Percentiles rank a stretch among this genome's conserved stretches.
These are phyloP conservation scores for Candida methanosorbosa DNA, from an alignment of 805 yeast genomes.

Conservation along the genomic window DNA sequence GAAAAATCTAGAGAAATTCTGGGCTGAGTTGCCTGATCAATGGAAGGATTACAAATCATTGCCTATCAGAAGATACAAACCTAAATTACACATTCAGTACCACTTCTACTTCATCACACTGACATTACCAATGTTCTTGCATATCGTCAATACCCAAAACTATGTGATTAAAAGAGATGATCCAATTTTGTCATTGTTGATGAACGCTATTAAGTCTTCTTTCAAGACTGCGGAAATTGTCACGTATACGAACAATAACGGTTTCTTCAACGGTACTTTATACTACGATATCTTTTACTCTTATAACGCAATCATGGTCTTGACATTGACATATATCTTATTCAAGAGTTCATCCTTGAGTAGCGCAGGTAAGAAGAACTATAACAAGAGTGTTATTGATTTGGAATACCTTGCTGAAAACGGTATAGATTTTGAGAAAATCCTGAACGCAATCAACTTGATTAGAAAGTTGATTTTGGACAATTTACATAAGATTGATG, in stretches of 20 bases:
- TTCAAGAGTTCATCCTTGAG: conserved; percentile 11
- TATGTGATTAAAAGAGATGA: conserved; percentile 29
- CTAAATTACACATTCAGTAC: conserved; percentile 31
- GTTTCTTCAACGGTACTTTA: conserved; percentile 35
- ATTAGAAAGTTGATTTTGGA: conserved; percentile 24
- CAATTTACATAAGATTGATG: conserved; percentile 26
- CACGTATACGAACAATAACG: conserved; percentile 25
- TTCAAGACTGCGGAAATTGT: conserved; percentile 29
- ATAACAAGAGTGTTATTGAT: conserved; percentile 14
- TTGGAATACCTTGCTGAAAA: conserved; percentile 16
- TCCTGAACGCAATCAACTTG: conserved; percentile 24
- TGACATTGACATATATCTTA: conserved; percentile 31
- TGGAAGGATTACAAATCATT: conserved; percentile 25
- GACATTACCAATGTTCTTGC: conserved; percentile 34
- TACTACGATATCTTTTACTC: conserved; percentile 35
- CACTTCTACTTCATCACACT: conserved; percentile 33
- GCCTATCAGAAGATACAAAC: conserved; percentile 28
- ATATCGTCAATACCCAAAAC: conserved; percentile 28
- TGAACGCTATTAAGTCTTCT: conserved; percentile 32
- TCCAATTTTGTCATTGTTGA: conserved; percentile 30
- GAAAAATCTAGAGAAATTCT: conserved; percentile 25
- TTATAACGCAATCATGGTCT: conserved; percentile 32
- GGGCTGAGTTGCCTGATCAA: conserved; percentile 23
- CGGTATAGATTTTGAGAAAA: conserved; percentile 17
- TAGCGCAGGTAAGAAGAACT: too few relatives aligned